Evolutionary conservation across 352 stramenopile species (phyloP), one percentile per base, ranked within the genome.

Genomic region (Aphanomyces stellatus): DNA sequence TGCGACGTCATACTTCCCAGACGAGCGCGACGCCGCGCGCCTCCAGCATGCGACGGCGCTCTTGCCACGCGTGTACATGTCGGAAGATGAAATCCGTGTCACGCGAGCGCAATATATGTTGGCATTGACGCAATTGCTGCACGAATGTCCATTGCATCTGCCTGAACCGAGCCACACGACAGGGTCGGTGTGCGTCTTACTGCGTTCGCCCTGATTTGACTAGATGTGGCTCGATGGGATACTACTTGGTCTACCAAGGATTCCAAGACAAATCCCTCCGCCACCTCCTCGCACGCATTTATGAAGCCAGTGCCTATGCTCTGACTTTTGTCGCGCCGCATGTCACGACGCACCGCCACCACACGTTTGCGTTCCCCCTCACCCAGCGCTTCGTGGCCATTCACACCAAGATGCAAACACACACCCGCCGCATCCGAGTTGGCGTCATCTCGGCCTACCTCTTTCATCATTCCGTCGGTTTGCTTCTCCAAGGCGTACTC

Each of bases 221-320:
- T 41, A 67, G 60, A 13, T 63, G 60, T 51, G 80, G 78, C 13
- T 73, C 73, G 0, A 74, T 87, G 56, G 80, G 78, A 0, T 90
- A 88, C 63, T 88, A 87, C 51, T 73, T 82, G 17, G 74, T 87
- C 49, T 88, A 88, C 57, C 73, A 87, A 56, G 82, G 75, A 24
- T 62, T 63, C 24, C 55, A 76, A 35, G 77, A 90, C 69, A 64
- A 74, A 7, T 53, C n/a, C 0, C 53, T 84, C n/a, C 74, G 80
- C 1, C 55, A 60, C 2, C 48, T 74, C n/a, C 71, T 87, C 1
- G 78, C 80, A 0, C 53, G 62, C 10, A 72, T 85, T 34, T 90
- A 88, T 43, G 71, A 62, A 5, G 53, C 70, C 13, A 72, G 67
- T 15, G 35, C 55, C 3, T 70, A 72, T 0, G 49, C 41, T 11